phyloP scores from a whole-genome alignment of 2,329 filamentous ascomycete species.

The Corynespora cassiicola region DNA sequence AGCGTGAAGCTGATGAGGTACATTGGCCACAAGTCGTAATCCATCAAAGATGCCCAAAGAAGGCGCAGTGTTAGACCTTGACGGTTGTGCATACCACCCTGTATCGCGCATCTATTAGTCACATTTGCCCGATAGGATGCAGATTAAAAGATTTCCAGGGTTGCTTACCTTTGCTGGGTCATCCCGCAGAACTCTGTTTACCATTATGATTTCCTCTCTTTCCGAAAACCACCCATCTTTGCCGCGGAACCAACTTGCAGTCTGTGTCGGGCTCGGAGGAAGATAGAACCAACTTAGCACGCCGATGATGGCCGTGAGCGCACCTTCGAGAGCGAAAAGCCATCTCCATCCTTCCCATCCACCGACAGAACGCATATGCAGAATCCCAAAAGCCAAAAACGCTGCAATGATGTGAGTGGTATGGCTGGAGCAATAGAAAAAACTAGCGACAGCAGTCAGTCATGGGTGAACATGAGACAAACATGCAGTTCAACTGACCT shows the following conservation, averaged over 20 bases:
- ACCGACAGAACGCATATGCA: conserved; percentile 49
- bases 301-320: conserved; percentile 16
- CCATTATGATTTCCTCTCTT: conserved; percentile 69
- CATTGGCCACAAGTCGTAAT: conserved; percentile 20
- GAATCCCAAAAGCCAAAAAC: conserved; percentile 53
- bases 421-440: too few relatives aligned
- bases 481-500: conserved; percentile 69
- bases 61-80: conserved; percentile 49
- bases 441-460: too few relatives aligned
- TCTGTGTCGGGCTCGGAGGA: conserved; percentile 56
- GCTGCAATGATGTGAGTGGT: conserved; percentile 53
- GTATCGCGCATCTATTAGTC: too few relatives aligned
- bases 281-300: conserved; percentile 31
- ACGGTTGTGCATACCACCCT: conserved; percentile 65
- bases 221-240: conserved; percentile 69
- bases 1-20: conserved; percentile 17
- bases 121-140: too few relatives aligned
- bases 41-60: too few relatives aligned
- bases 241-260: conserved; percentile 52
- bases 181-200: conserved; percentile 64
- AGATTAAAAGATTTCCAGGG: too few relatives aligned
- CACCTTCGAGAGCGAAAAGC: conserved; percentile 32
- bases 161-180: conserved; percentile 52
- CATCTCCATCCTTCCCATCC: conserved; percentile 57
- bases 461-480: too few relatives aligned